Evolutionary conservation across 1,284 basidiomycete species (phyloP).

Genomic region (Amylostereum chailletii): DNA sequence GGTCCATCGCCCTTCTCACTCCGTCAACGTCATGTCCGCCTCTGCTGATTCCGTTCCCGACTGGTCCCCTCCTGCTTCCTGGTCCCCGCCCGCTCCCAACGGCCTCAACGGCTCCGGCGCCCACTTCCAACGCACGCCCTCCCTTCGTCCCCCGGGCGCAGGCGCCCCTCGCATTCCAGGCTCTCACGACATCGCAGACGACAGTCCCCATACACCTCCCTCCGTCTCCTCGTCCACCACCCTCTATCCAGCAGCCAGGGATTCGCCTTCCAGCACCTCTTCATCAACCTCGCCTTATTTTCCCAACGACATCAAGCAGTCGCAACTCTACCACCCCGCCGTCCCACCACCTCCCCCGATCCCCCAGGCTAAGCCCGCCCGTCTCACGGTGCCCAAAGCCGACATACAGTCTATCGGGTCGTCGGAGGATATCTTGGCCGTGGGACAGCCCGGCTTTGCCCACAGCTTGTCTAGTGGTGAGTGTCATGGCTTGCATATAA

Average conservation of each 20-base stretch:
- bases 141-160: slow-evolving; percentile 25
- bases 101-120: slow-evolving; percentile 9
- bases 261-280: not conserved
- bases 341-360: not conserved
- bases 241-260: not conserved
- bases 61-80: no score
- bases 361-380: slow-evolving; percentile 9
- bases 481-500: not conserved
- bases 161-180: slow-evolving; percentile 25
- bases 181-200: slow-evolving; percentile 7
- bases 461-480: slow-evolving; percentile 10
- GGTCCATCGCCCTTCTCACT: no score
- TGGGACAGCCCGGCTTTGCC: slow-evolving; percentile 8
- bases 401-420: slow-evolving; percentile 1
- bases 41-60: no score
- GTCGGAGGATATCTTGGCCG: slow-evolving; percentile 10
- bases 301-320: slow-evolving; percentile 4
- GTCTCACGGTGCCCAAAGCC: not conserved
- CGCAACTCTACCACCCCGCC: not conserved
- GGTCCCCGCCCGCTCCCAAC: not conserved
- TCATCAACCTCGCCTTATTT: slow-evolving; percentile 7
- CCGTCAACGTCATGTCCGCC: no score
- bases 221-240: slow-evolving; percentile 1
- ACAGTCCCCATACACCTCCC: not conserved
- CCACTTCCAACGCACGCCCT: slow-evolving; percentile 9